Base-by-base conservation (phyloP, 768 basidiomycete genomes). In the Pholiota microspora region DNA sequence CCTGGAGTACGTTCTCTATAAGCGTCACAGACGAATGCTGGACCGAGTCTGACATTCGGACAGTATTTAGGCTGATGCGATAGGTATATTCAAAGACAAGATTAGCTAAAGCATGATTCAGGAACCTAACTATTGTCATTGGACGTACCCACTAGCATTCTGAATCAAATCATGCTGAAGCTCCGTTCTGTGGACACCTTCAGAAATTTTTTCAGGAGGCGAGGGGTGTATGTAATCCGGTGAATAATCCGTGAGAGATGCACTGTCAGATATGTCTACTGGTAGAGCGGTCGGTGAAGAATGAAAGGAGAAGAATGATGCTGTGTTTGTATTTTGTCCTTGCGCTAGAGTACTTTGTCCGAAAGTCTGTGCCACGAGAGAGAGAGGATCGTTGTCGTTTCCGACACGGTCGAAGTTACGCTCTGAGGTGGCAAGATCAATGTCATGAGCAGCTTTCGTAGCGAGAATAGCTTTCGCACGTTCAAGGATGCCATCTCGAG, bases 401-500 rank as follows among this genome's bases (percentile, higher is more conserved):
- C 15, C 34, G 16, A 16, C 9, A 27, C 6, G 29, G 36, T 31
- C 13, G 21, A 9, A 16, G 23, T 21, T 6, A 35, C 10, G 21
- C 10, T 42, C 34, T n/a, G 28, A 25, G 44, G 31, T 45, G 27
- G 31, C n/a, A 7, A 23, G 13, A 25, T 23, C n/a, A 15, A 62
- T 59, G 35, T 35, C 40, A 15, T 40, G 42, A 9, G 10, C 9
- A 29, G 32, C 45, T 23, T 45, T n/a, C n/a, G 36, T 10, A n/a
- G 45, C 51, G n/a, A 45, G 38, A 23, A 29, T 31, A 10, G 25
- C 27, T 34, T 67, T 67, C 2, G 76, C 77, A 45, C 71, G 71
- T 31, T 69, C 66, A 29, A 76, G 64, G 35, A 79, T 79, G 23
- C 59, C 56, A 28, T 69, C 67, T 7, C 85, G 80, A 4, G 79